These are phyloP conservation scores for Cercospora berteroae DNA, from an alignment of 2,329 filamentous ascomycete genomes.

Conservation along the genomic window DNA sequence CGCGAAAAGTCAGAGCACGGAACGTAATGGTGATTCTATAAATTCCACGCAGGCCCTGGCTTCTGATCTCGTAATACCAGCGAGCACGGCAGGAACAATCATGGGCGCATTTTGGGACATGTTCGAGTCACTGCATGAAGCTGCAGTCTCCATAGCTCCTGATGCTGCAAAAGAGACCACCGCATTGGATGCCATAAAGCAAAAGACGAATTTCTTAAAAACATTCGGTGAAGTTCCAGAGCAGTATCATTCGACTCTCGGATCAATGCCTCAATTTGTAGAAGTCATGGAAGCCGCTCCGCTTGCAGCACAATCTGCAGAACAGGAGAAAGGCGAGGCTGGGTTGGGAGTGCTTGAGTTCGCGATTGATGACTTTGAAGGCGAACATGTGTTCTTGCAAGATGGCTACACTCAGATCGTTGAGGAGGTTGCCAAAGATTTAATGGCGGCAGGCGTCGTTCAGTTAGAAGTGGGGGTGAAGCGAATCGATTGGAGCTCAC, in stretches of 20 bases:
- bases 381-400: constrained; percentile 30
- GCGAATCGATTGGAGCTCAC: constrained; percentile 19
- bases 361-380: constrained; percentile 31
- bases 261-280: constrained; percentile 26
- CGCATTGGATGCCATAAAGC: constrained; percentile 22
- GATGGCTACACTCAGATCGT: constrained; percentile 30
- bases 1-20: neutral
- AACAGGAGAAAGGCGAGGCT: constrained; percentile 14
- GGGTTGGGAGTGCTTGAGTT: constrained; percentile 29
- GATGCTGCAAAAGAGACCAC: constrained; percentile 21
- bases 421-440: constrained; percentile 24
- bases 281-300: constrained; percentile 31
- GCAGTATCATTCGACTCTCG: constrained; percentile 21
- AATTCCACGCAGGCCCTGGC: neutral
- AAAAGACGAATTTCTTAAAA: constrained; percentile 13
- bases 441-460: constrained; percentile 18
- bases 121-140: constrained; percentile 23
- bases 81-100: constrained; percentile 14
- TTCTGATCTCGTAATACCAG: constrained; percentile 23
- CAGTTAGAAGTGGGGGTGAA: constrained; percentile 17
- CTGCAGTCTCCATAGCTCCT: constrained; percentile 12
- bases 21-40: neutral
- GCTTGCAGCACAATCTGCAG: constrained; percentile 29
- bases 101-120: constrained; percentile 24
- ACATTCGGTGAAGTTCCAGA: constrained; percentile 19